Conservation (phyloP, 176 grass and related monocot species). For the Elaeis guineensis region DNA sequence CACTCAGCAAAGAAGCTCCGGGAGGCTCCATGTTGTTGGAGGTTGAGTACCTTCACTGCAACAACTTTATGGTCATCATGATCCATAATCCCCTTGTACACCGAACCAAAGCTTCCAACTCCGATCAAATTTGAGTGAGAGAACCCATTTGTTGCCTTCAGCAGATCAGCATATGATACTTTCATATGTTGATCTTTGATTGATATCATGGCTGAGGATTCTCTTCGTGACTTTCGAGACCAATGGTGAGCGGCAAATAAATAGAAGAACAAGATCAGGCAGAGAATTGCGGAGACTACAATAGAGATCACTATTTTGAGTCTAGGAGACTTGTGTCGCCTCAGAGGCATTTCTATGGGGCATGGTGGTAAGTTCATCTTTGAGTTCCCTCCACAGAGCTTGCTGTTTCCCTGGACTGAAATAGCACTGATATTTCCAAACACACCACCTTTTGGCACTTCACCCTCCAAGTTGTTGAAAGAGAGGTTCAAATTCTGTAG, state of each 20-base stretch:
- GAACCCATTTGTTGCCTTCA: slow-evolving; percentile 36
- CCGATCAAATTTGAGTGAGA: slow-evolving; percentile 33
- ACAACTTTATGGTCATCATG: background rate
- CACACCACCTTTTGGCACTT: slow-evolving; percentile 5
- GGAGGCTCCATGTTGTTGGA: slow-evolving; percentile 18
- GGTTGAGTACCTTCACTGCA: slow-evolving; percentile 43
- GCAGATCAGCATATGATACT: slow-evolving; percentile 36
- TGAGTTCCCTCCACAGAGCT: slow-evolving; percentile 6
- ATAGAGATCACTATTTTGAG: no score
- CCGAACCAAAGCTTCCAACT: slow-evolving; percentile 31
- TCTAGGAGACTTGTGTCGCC: no score
- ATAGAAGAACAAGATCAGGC: no score
- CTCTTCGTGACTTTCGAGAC: no score
- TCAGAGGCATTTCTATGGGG: no score
- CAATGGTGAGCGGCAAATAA: no score
- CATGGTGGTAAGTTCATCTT: background rate
- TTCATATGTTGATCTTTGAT: background rate
- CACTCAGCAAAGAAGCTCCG: slow-evolving; percentile 29
- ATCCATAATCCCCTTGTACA: slow-evolving; percentile 31
- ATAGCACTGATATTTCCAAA: background rate
- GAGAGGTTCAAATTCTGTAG: slow-evolving; percentile 12
- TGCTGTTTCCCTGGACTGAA: background rate
- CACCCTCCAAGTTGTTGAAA: slow-evolving; percentile 10
- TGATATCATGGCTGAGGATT: no score
- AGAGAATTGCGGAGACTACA: no score